Evolutionary conservation across 768 basidiomycete species (phyloP).

Genomic region (Rhizopogon vinicolor): DNA sequence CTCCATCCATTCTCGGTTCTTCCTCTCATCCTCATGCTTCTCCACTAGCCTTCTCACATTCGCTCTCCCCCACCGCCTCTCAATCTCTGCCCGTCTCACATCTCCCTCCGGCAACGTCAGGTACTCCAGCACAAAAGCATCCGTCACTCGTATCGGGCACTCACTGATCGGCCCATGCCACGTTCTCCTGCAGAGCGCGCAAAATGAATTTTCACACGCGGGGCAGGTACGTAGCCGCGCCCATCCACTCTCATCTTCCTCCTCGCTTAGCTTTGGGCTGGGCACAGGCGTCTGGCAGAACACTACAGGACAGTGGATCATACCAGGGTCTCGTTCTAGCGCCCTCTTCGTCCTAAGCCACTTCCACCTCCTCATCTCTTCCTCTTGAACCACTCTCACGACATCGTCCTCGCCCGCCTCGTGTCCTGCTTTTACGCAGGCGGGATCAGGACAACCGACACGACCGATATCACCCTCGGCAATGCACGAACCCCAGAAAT

Average conservation of each 20-base stretch:
- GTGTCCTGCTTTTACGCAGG: constrained; percentile 61
- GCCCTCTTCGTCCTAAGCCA: constrained; percentile 71
- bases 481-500: constrained; percentile 82
- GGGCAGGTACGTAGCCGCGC: constrained; percentile 68
- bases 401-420: constrained; percentile 72
- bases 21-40: constrained; percentile 66
- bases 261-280: constrained; percentile 40
- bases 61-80: constrained; percentile 57
- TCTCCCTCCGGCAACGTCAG: constrained; percentile 52
- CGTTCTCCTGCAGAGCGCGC: constrained; percentile 74
- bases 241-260: constrained; percentile 60
- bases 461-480: constrained; percentile 69
- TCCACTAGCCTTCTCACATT: constrained; percentile 59
- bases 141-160: constrained; percentile 67
- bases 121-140: constrained; percentile 64
- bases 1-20: constrained; percentile 71
- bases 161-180: constrained; percentile 83
- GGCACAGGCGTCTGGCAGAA: constrained; percentile 80
- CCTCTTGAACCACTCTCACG: constrained; percentile 60
- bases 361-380: constrained; percentile 66
- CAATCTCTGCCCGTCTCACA: constrained; percentile 43
- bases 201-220: constrained; percentile 74
- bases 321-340: constrained; percentile 75
- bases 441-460: constrained; percentile 79
- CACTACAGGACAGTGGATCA: constrained; percentile 75